A percentile compares a stretch with the other conserved stretches of the same genome.
phyloP scores from a whole-genome alignment of 2,329 filamentous ascomycete species.

The Chaetoscypha palmicola region DNA sequence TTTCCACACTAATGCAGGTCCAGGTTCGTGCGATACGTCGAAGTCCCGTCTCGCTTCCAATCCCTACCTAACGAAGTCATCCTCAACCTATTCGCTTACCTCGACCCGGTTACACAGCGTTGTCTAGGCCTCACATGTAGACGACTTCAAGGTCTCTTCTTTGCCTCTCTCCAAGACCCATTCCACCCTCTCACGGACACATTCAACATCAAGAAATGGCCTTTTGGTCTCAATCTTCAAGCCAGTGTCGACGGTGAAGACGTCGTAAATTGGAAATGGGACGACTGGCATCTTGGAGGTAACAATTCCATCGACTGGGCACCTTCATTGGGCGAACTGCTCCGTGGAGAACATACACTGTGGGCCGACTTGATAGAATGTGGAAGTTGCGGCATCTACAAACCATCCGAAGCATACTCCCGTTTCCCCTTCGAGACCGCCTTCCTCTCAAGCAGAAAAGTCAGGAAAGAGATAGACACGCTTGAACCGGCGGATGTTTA shows the following conservation, averaged over 20 bases:
- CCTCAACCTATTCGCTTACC: neutral
- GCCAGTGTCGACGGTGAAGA: neutral
- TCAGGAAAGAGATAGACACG: neutral
- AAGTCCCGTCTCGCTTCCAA: too few relatives aligned
- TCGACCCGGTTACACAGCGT: slow-evolving; percentile 9
- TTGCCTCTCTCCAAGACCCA: neutral
- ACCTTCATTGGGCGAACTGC: neutral
- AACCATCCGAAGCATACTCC: slow-evolving; percentile 1
- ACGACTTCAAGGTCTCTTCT: neutral
- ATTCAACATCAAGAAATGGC: slow-evolving; percentile 1
- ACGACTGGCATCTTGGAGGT: slow-evolving; percentile 2
- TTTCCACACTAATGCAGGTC: too few relatives aligned
- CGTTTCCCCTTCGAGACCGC: slow-evolving; percentile 1
- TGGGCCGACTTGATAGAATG: slow-evolving; percentile 2
- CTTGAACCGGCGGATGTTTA: neutral
- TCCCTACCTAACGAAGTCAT: slow-evolving; percentile 5
- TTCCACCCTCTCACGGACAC: slow-evolving; percentile 4
- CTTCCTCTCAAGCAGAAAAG: neutral
- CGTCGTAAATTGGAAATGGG: slow-evolving; percentile 1
- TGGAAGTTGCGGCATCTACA: slow-evolving; percentile 6
- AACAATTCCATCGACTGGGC: neutral
- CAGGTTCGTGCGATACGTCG: too few relatives aligned
- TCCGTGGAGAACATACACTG: slow-evolving; percentile 4
- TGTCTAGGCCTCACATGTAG: slow-evolving; percentile 8
- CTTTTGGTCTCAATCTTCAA: slow-evolving; percentile 4